A percentile compares a stretch with the other conserved stretches of the same genome.
These are phyloP conservation scores for Vanrija sp. DNA, from an alignment of 1,284 basidiomycete genomes.

Conservation along the genomic window DNA sequence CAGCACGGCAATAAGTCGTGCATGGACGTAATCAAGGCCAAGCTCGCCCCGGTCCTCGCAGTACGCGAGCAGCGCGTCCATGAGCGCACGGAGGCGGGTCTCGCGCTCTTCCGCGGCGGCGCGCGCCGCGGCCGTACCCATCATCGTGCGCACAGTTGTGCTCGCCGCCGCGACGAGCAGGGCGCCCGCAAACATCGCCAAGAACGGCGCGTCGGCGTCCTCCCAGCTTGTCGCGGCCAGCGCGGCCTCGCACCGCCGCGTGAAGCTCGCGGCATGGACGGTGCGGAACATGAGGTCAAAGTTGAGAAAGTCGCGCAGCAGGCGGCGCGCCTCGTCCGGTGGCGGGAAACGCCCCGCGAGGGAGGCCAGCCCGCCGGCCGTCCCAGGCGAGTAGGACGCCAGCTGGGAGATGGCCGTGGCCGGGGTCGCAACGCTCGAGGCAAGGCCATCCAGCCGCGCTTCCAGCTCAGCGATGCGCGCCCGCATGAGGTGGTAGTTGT, in stretches of 20 bases:
- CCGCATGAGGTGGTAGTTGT: too few species aligned
- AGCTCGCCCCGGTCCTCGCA: neutral
- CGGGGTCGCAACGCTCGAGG: neutral
- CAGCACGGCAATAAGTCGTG: neutral
- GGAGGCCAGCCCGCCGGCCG: neutral
- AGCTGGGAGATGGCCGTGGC: too few species aligned
- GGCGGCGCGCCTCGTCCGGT: neutral
- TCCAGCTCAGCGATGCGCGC: too few species aligned
- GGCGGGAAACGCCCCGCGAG: neutral
- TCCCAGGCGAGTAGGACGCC: neutral
- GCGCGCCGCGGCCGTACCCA: too few species aligned
- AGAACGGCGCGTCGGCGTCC: neutral
- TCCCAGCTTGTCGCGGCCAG: neutral
- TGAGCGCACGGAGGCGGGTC: neutral
- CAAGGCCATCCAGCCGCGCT: too few species aligned
- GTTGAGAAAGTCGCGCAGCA: neutral
- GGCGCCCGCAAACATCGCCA: neutral
- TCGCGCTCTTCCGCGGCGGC: neutral
- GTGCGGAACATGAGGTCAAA: slow-evolving; percentile 2
- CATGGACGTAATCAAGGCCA: slow-evolving; percentile 1
- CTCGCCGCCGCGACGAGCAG: neutral
- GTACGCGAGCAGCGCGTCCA: neutral
- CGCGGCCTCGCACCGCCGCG: neutral
- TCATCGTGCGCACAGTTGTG: neutral
- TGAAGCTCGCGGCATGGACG: neutral